phyloP scores from a whole-genome alignment of 495 filamentous ascomycete genomes.

The Pseudotulostoma volvatum region DNA sequence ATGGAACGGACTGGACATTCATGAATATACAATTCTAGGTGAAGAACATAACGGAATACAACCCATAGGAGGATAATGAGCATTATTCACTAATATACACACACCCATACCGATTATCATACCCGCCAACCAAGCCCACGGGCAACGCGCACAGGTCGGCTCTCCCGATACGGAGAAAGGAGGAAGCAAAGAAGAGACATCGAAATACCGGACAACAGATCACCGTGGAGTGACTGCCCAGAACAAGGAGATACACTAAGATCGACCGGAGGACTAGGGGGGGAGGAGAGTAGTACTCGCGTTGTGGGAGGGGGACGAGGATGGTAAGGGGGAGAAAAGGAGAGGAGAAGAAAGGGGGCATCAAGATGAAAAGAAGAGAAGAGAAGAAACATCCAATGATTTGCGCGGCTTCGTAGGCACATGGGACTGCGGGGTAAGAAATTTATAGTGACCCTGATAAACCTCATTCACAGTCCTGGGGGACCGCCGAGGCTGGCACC shows the following conservation, averaged over 20 bases:
- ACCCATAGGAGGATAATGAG: no score
- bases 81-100: no score
- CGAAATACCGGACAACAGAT: neutral
- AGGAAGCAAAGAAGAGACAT: neutral
- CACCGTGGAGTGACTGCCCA: neutral
- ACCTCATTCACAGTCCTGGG: constrained; percentile 19
- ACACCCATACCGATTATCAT: no score
- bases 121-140: no score
- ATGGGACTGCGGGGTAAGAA: no score
- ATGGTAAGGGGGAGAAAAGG: constrained; percentile 6
- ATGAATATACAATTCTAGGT: no score
- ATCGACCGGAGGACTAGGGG: constrained; percentile 14
- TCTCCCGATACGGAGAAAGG: neutral
- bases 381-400: constrained; percentile 1
- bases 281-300: constrained; percentile 12
- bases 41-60: no score
- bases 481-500: constrained; percentile 30
- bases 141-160: no score
- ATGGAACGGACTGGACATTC: no score
- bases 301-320: neutral
- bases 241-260: neutral
- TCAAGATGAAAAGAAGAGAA: constrained; percentile 6
- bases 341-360: constrained; percentile 4
- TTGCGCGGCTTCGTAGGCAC: no score
- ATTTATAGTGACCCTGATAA: no score